Evolutionary conservation across 352 stramenopile species (phyloP).

Genomic region (Phytophthora sansomeana): DNA sequence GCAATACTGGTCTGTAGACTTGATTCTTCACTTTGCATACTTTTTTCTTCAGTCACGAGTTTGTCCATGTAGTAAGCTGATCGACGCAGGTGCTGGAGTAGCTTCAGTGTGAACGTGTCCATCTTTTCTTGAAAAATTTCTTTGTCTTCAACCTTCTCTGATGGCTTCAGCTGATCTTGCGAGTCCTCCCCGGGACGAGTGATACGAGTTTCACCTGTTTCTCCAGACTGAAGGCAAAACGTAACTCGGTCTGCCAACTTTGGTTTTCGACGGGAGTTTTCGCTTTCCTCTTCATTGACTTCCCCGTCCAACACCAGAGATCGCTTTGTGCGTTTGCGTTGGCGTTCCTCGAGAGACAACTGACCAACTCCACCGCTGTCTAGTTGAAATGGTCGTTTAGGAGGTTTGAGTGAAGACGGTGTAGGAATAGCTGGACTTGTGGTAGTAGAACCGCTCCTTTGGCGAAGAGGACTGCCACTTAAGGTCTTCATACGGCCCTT

Average conservation of each 20-base stretch:
- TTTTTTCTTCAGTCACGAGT: slow-evolving; percentile 58
- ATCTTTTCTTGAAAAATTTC: slow-evolving; percentile 53
- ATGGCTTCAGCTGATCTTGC: slow-evolving; percentile 37
- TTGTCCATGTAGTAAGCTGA: slow-evolving; percentile 74
- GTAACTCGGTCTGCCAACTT: slow-evolving; percentile 65
- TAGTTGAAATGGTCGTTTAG: slow-evolving; percentile 44
- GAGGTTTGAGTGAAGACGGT: slow-evolving; percentile 38
- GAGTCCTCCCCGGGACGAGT: slow-evolving; percentile 64
- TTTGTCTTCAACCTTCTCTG: slow-evolving; percentile 30
- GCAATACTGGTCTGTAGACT: slow-evolving; percentile 45
- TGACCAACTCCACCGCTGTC: slow-evolving; percentile 19
- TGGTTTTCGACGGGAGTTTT: slow-evolving; percentile 21
- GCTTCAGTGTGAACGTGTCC: slow-evolving; percentile 55
- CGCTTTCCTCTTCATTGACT: slow-evolving; percentile 23
- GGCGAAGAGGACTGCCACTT: slow-evolving; percentile 49
- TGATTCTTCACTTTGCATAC: slow-evolving; percentile 47
- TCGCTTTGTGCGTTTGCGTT: slow-evolving; percentile 56
- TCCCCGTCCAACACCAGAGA: slow-evolving; percentile 43
- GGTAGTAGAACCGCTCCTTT: slow-evolving; percentile 25
- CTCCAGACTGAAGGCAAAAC: slow-evolving; percentile 53
- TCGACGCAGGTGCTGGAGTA: slow-evolving; percentile 69
- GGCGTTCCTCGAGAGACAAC: slow-evolving; percentile 41
- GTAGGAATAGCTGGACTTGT: slow-evolving; percentile 34
- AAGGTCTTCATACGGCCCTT: slow-evolving; percentile 49
- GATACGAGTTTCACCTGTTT: slow-evolving; percentile 50